Percentiles rank a stretch among this genome's conserved stretches.
phyloP scores from a whole-genome alignment of 345 rosid species.

The Bruguiera sexangula region DNA sequence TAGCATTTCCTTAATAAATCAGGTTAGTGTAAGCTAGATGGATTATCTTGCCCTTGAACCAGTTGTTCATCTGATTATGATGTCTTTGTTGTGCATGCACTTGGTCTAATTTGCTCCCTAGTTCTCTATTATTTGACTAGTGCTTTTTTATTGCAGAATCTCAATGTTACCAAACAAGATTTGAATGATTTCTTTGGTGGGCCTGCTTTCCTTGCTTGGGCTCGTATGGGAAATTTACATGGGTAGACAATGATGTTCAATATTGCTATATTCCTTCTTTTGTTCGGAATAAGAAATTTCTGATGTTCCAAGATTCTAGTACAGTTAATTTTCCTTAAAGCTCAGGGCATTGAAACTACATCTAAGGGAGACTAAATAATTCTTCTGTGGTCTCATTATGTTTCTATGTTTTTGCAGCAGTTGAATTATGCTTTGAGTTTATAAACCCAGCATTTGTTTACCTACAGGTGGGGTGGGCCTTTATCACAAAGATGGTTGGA shows the following conservation, averaged over 20 bases:
- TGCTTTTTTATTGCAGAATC: slow-evolving; percentile 46
- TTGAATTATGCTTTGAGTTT: slow-evolving; percentile 4
- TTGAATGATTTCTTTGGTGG: slow-evolving; percentile 88
- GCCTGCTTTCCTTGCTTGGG: slow-evolving; percentile 99
- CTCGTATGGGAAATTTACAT: slow-evolving; percentile 98
- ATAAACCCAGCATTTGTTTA: slow-evolving; percentile 1
- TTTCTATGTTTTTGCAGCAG: no score
- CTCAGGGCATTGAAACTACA: no score
- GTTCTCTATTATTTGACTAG: neutral
- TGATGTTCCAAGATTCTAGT: no score
- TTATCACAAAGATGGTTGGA: slow-evolving; percentile 76
- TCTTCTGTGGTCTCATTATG: no score
- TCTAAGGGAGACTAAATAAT: no score
- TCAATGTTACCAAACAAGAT: slow-evolving; percentile 61
- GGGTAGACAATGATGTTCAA: slow-evolving; percentile 44
- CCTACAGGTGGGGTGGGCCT: slow-evolving; percentile 94
- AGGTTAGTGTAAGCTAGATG: no score
- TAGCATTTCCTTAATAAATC: no score
- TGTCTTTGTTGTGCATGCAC: neutral
- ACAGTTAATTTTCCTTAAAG: no score
- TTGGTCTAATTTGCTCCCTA: neutral
- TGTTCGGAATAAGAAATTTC: neutral
- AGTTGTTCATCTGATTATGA: no score
- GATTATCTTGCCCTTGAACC: no score
- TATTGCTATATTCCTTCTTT: neutral